Evolutionary conservation across 805 yeast species (phyloP).

Genomic region (Candida peoriensis): DNA sequence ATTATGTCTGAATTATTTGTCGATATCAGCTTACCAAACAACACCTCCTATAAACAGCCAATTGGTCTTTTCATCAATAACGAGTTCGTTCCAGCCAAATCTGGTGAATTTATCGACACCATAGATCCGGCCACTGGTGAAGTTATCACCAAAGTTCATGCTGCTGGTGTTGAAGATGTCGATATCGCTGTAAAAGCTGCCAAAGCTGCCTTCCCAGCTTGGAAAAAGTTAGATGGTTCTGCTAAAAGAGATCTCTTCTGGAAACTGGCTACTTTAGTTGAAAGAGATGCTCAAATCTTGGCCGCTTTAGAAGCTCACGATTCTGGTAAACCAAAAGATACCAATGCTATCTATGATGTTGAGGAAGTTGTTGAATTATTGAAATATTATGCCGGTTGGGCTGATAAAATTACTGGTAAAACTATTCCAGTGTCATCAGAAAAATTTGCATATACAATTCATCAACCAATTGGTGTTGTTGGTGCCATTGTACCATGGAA

Average conservation of each 20-base stretch:
- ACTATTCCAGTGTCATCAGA: constrained; percentile 54
- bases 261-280: constrained; percentile 47
- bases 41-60: constrained; percentile 63
- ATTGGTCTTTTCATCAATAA: constrained; percentile 73
- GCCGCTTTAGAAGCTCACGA: constrained; percentile 57
- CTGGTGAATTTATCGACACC: constrained; percentile 33
- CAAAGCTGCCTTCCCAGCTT: constrained; percentile 42
- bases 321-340: constrained; percentile 50
- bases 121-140: constrained; percentile 52
- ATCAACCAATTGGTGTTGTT: constrained; percentile 49
- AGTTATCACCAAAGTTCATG: constrained; percentile 44
- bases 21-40: constrained; percentile 58
- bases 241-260: constrained; percentile 40
- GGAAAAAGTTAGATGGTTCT: constrained; percentile 44
- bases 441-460: constrained; percentile 49
- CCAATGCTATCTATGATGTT: constrained; percentile 56
- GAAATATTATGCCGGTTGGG: constrained; percentile 70
- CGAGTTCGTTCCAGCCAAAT: constrained; percentile 54
- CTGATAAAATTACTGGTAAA: constrained; percentile 63
- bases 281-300: constrained; percentile 42
- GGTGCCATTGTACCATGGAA: constrained; percentile 52
- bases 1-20: constrained; percentile 16
- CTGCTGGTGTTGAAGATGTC: constrained; percentile 47
- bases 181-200: constrained; percentile 52
- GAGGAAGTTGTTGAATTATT: constrained; percentile 49